phyloP scores from a whole-genome alignment of 2,329 filamentous ascomycete genomes.

The Polychaeton citri region DNA sequence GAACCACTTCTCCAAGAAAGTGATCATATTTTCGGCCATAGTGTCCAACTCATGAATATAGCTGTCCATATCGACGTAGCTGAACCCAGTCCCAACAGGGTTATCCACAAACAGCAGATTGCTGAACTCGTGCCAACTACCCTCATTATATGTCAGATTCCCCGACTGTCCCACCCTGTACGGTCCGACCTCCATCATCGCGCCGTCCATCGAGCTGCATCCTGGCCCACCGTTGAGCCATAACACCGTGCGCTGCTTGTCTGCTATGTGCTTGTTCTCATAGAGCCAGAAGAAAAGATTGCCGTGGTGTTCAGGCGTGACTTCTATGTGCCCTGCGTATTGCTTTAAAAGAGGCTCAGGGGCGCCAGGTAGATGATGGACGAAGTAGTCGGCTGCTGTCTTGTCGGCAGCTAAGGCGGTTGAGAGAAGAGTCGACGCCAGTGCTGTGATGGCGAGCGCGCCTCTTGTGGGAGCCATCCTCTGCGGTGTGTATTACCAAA shows the following conservation, averaged over 20 bases:
- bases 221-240: constrained; percentile 97
- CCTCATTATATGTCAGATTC: constrained; percentile 68
- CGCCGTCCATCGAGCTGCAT: constrained; percentile 94
- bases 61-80: constrained; percentile 81
- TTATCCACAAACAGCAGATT: constrained; percentile 96
- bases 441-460: not conserved
- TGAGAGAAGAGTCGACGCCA: not conserved
- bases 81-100: constrained; percentile 91
- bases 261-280: constrained; percentile 87
- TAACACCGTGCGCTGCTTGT: constrained; percentile 78
- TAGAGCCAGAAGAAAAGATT: constrained; percentile 99
- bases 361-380: constrained; percentile 70
- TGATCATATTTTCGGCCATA: constrained; percentile 80
- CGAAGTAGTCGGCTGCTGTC: constrained; percentile 76
- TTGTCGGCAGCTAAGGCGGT: constrained; percentile 29
- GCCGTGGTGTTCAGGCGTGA: constrained; percentile 71
- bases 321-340: constrained; percentile 95
- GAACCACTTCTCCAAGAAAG: constrained; percentile 88
- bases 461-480: not conserved
- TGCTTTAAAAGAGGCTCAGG: constrained; percentile 78
- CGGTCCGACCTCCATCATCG: constrained; percentile 90
- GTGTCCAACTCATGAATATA: constrained; percentile 74
- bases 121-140: constrained; percentile 97
- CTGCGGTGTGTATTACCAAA: not conserved
- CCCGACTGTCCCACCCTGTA: constrained; percentile 68